These are phyloP conservation scores for Fistulifera solaris DNA, from an alignment of 108 stramenopile species.

Conservation along the genomic window DNA sequence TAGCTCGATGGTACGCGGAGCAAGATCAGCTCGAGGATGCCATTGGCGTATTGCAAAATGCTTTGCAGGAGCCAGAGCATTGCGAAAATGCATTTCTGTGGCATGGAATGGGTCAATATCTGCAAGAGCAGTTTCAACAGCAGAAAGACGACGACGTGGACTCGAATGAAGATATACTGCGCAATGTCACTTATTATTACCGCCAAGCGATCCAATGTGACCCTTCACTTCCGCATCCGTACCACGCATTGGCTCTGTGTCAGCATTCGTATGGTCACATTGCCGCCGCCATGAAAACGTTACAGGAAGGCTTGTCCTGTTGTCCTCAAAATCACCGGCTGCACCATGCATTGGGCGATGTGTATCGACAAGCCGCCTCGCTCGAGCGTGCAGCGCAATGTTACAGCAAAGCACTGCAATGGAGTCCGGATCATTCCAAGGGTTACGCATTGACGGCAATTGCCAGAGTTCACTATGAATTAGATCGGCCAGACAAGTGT, in stretches of 20 bases:
- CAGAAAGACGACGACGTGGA: conserved; percentile 6
- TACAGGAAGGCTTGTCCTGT: conserved; percentile 48
- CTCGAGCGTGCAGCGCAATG: conserved; percentile 51
- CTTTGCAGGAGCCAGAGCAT: conserved; percentile 14
- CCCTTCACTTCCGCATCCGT: conserved; percentile 56
- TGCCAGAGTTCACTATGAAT: conserved; percentile 53
- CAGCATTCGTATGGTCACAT: conserved; percentile 63
- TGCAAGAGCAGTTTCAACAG: conserved; percentile 32
- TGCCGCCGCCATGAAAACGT: conserved; percentile 45
- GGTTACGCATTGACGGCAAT: conserved; percentile 60
- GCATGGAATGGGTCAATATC: conserved; percentile 55
- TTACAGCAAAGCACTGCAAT: conserved; percentile 40
- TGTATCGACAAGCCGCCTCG: conserved; percentile 69
- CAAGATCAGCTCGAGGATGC: conserved; percentile 40
- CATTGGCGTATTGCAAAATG: conserved; percentile 34
- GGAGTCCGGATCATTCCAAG: conserved; percentile 43
- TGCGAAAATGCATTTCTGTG: conserved; percentile 46
- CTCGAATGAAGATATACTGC: neutral
- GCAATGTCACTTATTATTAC: conserved; percentile 10
- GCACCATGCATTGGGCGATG: conserved; percentile 71
- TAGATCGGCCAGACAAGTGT: conserved; percentile 35
- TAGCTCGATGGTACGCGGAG: conserved; percentile 58
- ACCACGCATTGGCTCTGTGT: conserved; percentile 64
- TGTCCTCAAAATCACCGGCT: conserved; percentile 68
- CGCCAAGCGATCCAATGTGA: conserved; percentile 42